A percentile compares a stretch with the other conserved stretches of the same genome.
phyloP scores from a whole-genome alignment of 495 filamentous ascomycete species.

The Annulohypoxylon nitens region DNA sequence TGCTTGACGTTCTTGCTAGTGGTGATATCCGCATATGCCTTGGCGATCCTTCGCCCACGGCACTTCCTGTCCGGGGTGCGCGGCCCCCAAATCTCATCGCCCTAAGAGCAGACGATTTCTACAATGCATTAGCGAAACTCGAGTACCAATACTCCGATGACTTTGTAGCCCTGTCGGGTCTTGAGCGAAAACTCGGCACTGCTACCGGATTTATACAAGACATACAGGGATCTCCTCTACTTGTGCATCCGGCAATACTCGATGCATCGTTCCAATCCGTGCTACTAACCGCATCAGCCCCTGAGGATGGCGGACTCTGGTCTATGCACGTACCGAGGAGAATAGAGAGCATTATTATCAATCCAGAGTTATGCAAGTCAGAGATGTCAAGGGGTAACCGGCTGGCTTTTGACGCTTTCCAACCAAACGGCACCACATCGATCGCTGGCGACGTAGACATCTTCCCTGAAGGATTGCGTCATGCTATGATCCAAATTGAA shows the following conservation, averaged over 20 bases:
- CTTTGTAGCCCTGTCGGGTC: background rate
- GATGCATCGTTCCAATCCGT: slow-evolving; percentile 50
- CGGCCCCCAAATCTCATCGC: background rate
- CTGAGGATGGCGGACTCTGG: slow-evolving; percentile 43
- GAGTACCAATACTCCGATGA: background rate
- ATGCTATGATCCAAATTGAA: slow-evolving; percentile 51
- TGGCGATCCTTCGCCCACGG: background rate
- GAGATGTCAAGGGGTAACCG: slow-evolving; percentile 1
- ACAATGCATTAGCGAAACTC: background rate
- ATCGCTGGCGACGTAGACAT: slow-evolving; percentile 42
- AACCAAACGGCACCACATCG: background rate
- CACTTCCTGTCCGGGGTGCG: background rate
- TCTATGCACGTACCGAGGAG: slow-evolving; percentile 43
- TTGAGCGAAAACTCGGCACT: background rate
- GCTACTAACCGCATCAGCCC: slow-evolving; percentile 42
- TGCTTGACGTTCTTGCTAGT: background rate
- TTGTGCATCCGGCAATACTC: slow-evolving; percentile 50
- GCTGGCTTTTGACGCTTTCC: background rate
- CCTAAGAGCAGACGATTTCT: background rate
- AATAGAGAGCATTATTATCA: slow-evolving; percentile 39
- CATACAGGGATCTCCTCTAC: background rate
- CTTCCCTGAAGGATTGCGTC: slow-evolving; percentile 22
- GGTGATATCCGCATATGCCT: background rate
- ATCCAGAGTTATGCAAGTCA: slow-evolving; percentile 17
- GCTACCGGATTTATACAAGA: background rate